Evolutionary conservation across 2,329 filamentous ascomycete genomes (phyloP).

Genomic region (Phaeosphaeriaceae sp.): DNA sequence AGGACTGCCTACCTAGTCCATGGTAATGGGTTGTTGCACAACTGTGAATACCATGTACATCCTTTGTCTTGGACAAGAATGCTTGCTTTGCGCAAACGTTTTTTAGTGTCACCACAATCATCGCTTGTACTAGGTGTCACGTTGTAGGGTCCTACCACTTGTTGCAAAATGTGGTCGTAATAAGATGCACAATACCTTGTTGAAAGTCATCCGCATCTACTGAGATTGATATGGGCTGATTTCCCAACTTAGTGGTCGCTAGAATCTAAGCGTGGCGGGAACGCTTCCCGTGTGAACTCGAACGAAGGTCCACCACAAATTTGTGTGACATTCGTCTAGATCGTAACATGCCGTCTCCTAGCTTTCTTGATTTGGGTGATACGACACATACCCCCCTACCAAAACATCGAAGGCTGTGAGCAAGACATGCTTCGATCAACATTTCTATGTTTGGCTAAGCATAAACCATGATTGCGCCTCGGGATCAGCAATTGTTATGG

Average conservation of each 20-base stretch:
- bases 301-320: neutral
- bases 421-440: too few relatives aligned
- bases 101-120: neutral
- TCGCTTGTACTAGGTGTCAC: slow-evolving; percentile 1
- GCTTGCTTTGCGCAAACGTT: neutral
- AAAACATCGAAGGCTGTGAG: too few relatives aligned
- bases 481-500: too few relatives aligned
- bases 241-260: neutral
- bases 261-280: neutral
- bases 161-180: neutral
- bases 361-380: neutral
- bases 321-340: neutral
- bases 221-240: neutral
- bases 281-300: neutral
- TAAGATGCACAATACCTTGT: neutral
- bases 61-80: neutral
- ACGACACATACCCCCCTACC: neutral
- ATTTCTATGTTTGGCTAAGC: too few relatives aligned
- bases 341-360: neutral
- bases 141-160: neutral
- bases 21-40: neutral
- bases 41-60: neutral
- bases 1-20: neutral
- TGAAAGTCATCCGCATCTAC: neutral
- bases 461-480: too few relatives aligned